Conservation (phyloP, 2,329 filamentous ascomycete genomes). For the Aureobasidium sp. region DNA sequence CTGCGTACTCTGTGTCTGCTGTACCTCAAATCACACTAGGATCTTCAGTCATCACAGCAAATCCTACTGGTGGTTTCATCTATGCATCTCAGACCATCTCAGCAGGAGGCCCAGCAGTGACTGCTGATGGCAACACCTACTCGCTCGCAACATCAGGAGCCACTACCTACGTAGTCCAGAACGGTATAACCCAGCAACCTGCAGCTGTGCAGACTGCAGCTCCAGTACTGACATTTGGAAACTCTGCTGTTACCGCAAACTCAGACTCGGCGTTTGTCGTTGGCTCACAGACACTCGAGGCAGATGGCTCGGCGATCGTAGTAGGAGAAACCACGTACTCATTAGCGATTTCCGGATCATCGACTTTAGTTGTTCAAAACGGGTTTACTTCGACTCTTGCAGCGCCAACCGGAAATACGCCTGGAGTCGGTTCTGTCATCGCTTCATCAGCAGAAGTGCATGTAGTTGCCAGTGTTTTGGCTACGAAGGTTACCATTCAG, state of each 20-base stretch:
- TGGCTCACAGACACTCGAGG: slow-evolving; percentile 9
- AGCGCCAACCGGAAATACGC: background rate
- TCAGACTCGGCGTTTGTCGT: background rate
- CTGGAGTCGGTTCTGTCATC: background rate
- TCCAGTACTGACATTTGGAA: background rate
- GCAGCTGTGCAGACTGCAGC: background rate
- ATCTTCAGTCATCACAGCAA: background rate
- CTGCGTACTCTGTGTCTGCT: background rate
- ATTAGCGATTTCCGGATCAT: background rate
- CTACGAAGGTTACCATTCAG: background rate
- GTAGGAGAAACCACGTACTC: background rate
- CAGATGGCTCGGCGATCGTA: slow-evolving; percentile 15
- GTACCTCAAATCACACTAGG: background rate
- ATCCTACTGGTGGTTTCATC: background rate
- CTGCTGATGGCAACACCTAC: background rate
- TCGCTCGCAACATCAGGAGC: background rate
- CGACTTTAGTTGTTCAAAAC: background rate
- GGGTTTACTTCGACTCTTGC: background rate
- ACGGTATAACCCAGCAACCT: too few relatives aligned
- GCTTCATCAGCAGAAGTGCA: background rate
- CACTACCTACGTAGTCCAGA: background rate
- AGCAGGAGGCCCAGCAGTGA: slow-evolving; percentile 14
- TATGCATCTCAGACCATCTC: slow-evolving; percentile 13
- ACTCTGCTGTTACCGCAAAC: slow-evolving; percentile 2
- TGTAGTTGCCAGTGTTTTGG: background rate